Evolutionary conservation across 352 stramenopile genomes (phyloP).

Genomic region (Poterioochromonas sp.): DNA sequence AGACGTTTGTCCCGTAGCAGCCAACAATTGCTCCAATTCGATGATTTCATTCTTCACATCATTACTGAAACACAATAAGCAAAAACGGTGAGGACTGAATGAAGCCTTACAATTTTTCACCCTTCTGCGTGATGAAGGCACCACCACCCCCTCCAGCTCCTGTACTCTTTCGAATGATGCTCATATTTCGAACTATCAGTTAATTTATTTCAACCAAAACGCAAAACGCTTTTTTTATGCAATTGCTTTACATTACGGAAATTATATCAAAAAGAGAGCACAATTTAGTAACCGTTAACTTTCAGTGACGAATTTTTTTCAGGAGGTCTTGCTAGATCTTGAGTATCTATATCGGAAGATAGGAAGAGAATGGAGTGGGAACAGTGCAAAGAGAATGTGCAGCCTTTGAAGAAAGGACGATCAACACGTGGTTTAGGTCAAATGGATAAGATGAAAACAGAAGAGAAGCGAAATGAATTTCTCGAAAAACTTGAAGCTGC

Average conservation of each 20-base stretch:
- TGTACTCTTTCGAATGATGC: no score
- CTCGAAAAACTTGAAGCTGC: neutral
- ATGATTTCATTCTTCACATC: constrained; percentile 25
- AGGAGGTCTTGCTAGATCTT: no score
- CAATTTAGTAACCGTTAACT: no score
- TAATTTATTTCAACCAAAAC: neutral
- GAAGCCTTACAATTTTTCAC: constrained; percentile 14
- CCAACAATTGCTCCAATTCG: constrained; percentile 21
- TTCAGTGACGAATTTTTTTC: no score
- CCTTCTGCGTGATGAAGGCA: constrained; percentile 18
- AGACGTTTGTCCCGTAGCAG: constrained; percentile 53
- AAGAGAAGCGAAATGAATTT: neutral
- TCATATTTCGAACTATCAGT: neutral
- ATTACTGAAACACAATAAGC: neutral
- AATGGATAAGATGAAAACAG: neutral
- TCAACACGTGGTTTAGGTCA: neutral
- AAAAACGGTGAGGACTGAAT: neutral
- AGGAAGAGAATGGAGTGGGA: neutral
- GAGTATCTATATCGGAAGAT: neutral
- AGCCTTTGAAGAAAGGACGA: neutral
- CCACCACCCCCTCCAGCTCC: neutral
- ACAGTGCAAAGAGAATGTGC: constrained; percentile 17
- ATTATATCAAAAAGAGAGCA: no score
- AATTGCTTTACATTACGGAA: no score
- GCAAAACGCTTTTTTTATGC: no score